phyloP scores from a whole-genome alignment of 2,329 filamentous ascomycete species.

The Alternaria sp. region DNA sequence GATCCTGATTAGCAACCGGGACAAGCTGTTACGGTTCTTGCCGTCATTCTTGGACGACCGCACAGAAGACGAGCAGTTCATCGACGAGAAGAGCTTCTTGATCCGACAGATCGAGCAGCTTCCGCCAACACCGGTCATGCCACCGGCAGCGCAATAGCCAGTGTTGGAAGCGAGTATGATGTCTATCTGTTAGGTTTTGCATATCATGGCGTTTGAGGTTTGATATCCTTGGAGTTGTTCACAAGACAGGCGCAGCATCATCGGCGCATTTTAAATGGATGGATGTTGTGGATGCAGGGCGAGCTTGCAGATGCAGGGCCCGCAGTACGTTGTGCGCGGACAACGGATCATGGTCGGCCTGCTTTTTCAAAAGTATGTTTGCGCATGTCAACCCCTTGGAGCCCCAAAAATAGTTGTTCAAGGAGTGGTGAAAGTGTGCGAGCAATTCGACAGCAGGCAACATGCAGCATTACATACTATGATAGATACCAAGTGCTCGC shows the following conservation, averaged over 20 bases:
- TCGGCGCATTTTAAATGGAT: constrained; percentile 5
- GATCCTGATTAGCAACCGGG: constrained; percentile 94
- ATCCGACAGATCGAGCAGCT: constrained; percentile 83
- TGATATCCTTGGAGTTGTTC: constrained; percentile 11
- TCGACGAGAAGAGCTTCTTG: constrained; percentile 95
- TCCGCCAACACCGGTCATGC: constrained; percentile 43
- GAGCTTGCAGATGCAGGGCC: neutral
- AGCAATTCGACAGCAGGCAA: neutral
- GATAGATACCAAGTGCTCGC: constrained; percentile 3
- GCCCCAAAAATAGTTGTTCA: neutral
- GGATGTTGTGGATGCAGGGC: constrained; percentile 1
- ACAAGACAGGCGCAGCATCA: constrained; percentile 7
- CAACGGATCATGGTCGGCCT: neutral
- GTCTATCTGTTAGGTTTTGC: constrained; percentile 10
- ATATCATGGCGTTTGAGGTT: constrained; percentile 18
- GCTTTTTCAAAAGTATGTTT: constrained; percentile 2
- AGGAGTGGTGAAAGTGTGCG: neutral
- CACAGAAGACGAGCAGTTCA: constrained; percentile 97
- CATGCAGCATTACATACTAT: neutral
- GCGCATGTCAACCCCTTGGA: neutral
- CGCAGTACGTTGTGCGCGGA: neutral
- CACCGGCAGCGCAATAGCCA: constrained; percentile 28
- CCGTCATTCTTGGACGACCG: constrained; percentile 92
- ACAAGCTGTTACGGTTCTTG: constrained; percentile 87
- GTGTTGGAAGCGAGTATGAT: neutral